phyloP scores from a whole-genome alignment of 2,329 filamentous ascomycete species.

The Paecilomyces sp. region DNA sequence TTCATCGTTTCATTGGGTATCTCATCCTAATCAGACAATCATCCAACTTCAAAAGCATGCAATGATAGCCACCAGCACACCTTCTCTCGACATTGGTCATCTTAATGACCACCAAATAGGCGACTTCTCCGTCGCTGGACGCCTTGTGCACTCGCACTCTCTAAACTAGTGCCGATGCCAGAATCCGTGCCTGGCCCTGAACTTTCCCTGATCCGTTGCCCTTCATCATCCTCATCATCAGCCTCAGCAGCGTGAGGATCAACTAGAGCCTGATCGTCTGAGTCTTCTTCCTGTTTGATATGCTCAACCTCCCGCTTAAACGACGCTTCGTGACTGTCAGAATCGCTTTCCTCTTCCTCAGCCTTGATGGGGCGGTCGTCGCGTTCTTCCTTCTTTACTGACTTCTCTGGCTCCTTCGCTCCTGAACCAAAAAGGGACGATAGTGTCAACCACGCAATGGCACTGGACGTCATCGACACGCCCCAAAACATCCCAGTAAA shows the following conservation, averaged over 20 bases:
- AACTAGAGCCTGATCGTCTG: slow-evolving; percentile 13
- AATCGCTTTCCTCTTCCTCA: background rate
- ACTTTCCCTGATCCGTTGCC: slow-evolving; percentile 7
- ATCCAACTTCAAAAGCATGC: background rate
- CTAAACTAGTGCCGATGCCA: slow-evolving; percentile 49
- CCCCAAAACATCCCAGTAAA: slow-evolving; percentile 71
- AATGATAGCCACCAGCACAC: background rate
- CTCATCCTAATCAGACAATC: background rate
- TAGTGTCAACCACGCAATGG: slow-evolving; percentile 56
- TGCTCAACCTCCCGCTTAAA: slow-evolving; percentile 26
- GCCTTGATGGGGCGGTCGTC: slow-evolving; percentile 1
- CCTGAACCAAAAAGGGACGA: slow-evolving; percentile 32
- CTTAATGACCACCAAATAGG: slow-evolving; percentile 7
- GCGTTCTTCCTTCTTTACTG: slow-evolving; percentile 20
- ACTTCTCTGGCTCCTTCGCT: slow-evolving; percentile 2
- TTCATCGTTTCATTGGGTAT: slow-evolving; percentile 1
- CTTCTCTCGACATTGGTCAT: background rate
- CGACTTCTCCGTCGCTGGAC: slow-evolving; percentile 27
- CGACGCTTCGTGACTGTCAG: slow-evolving; percentile 6
- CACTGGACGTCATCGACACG: slow-evolving; percentile 62
- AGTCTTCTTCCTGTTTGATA: slow-evolving; percentile 24
- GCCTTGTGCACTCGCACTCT: slow-evolving; percentile 21
- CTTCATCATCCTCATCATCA: slow-evolving; percentile 11
- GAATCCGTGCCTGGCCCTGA: slow-evolving; percentile 34
- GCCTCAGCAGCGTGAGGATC: slow-evolving; percentile 10